Evolutionary conservation across 169 alveolate species (phyloP), one percentile per base, ranked within the genome.

Genomic region (Perkinsus chesapeaki): DNA sequence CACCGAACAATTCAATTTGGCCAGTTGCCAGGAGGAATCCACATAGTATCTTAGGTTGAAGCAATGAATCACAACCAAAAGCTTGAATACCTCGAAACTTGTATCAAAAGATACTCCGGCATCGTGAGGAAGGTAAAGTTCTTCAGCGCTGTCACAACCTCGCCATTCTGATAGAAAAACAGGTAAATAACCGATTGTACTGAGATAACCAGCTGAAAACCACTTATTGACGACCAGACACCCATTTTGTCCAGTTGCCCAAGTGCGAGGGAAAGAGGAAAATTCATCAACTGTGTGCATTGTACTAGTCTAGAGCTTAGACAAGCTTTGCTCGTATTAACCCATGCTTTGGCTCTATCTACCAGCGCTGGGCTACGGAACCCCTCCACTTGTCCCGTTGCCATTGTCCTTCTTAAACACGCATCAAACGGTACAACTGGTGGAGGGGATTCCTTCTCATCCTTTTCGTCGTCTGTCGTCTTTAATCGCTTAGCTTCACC

Each of bases 81-180:
- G 12, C 82, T n/a, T n/a, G n/a, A n/a, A 16, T 16, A 60, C 82
- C 82, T 60, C 23, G 82, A 60, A 27, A 60, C 82, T 16, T 91
- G 93, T 48, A 91, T 73, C 39, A 91, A 27, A 38, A 91, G 31
- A 73, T 91, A 91, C 73, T 43, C 36, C 39, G 93, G 93, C 93
- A 91, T 91, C 20, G 93, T 91, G 39, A n/a, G 31, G 39, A 91
- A n/a, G 39, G 34, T n/a, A 39, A 43, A 60, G 82, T 60, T 60
- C 82, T 60, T 60, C 82, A 60, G 3, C 0, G 82, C 82, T 5
- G 73, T 39, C 82, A 91, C 73, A 39, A 34, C 1, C 31, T 39
- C 73, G 37, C 93, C 93, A 23, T 39, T 39, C 82, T 91, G 39
- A 3, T 31, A 91, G 3, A n/a, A 38, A 37, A 39, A 19, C 73